Percentiles rank a stretch among this genome's conserved stretches.
These are phyloP conservation scores for Psidium friedrichsthalianum DNA, from an alignment of 345 rosid species.

Conservation along the genomic window DNA sequence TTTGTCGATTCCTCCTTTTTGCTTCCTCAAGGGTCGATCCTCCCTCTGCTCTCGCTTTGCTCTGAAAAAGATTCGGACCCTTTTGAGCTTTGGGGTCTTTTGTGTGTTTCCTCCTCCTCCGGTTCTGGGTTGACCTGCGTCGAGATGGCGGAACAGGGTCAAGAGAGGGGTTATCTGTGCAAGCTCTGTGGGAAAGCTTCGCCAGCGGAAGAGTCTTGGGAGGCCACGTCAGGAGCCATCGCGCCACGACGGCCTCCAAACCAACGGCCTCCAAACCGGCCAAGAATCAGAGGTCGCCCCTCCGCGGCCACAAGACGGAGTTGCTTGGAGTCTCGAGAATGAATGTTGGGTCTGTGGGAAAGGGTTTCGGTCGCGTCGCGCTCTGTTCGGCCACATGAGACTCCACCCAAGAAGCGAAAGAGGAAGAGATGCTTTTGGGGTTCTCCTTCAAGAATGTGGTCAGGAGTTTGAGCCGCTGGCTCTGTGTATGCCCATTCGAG, in stretches of 20 bases:
- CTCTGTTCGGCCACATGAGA: background rate
- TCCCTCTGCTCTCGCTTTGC: background rate
- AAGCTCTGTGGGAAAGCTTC: constrained; percentile 22
- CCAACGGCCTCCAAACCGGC: background rate
- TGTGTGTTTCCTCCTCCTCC: background rate
- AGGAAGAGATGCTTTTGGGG: background rate
- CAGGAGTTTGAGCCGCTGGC: background rate
- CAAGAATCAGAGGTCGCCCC: background rate
- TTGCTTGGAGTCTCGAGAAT: background rate
- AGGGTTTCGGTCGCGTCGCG: background rate
- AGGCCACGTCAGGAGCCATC: constrained; percentile 22
- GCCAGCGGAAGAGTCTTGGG: constrained; percentile 14
- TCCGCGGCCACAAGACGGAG: background rate
- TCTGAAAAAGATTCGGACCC: background rate
- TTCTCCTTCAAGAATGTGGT: background rate
- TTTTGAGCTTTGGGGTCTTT: background rate
- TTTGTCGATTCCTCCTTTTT: background rate
- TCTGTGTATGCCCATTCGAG: background rate
- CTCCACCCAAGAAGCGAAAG: background rate
- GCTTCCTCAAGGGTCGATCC: background rate
- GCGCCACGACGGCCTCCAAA: background rate
- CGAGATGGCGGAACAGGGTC: background rate
- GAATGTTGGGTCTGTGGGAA: background rate
- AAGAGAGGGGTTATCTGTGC: constrained; percentile 7
- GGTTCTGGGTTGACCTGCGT: background rate